These are phyloP conservation scores for Candolleomyces efflorescens DNA, from an alignment of 768 basidiomycete genomes.

Conservation along the genomic window DNA sequence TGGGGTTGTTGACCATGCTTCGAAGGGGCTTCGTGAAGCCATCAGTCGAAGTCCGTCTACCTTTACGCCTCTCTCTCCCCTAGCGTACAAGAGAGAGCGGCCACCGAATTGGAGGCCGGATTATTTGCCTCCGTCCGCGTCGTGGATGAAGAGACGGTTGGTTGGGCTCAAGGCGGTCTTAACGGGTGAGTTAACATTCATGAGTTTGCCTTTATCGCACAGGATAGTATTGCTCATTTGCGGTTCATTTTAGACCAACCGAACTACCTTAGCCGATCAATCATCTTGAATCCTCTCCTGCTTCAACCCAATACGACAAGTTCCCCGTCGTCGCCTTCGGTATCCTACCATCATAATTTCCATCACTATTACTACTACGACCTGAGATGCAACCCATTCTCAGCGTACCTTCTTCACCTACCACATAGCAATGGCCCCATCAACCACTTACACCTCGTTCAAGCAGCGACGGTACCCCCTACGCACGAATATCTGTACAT, in stretches of 20 bases:
- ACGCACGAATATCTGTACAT: slow-evolving; percentile 7
- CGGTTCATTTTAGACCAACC: neutral
- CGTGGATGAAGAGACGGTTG: slow-evolving; percentile 4
- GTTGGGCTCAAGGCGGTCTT: neutral
- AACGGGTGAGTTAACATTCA: neutral
- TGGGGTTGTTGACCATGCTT: neutral
- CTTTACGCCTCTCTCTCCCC: neutral
- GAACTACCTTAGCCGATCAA: neutral
- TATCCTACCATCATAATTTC: neutral
- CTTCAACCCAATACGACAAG: no score
- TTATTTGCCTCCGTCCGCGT: slow-evolving; percentile 4
- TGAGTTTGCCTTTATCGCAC: neutral
- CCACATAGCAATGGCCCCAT: slow-evolving; percentile 7
- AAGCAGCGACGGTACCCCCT: slow-evolving; percentile 11
- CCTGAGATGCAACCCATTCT: slow-evolving; percentile 5
- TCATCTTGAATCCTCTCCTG: neutral
- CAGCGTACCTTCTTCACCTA: neutral
- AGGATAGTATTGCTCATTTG: neutral
- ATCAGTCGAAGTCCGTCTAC: neutral
- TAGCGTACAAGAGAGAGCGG: neutral
- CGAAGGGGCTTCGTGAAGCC: neutral
- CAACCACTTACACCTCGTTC: slow-evolving; percentile 9
- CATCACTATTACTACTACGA: slow-evolving; percentile 1
- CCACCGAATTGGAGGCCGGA: slow-evolving; percentile 4
- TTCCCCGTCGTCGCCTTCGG: neutral